Evolutionary conservation across 805 yeast genomes (phyloP), one percentile per base, ranked within the genome.

Genomic region (Hanseniaspora mollemarum): DNA sequence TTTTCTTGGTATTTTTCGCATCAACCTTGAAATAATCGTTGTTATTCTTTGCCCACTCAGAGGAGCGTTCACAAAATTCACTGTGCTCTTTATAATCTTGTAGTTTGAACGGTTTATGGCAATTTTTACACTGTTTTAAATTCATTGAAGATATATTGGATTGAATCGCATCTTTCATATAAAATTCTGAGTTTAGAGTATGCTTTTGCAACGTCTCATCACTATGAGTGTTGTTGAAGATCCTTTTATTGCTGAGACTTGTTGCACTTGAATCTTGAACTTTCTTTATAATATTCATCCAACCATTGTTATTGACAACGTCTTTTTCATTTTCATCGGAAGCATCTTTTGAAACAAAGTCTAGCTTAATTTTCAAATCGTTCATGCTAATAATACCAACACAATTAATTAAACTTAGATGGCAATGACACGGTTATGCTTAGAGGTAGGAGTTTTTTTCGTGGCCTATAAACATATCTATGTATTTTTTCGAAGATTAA

Each of bases 51-150:
- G 40, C 15, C 45, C 44, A 51, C 10, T 36, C 33, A 16, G 32
- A 9, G n/a, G 53, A 26, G 16, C 44, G 32, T 12, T 21, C 33
- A 36, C 53, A 51, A 19, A 51, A 51, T 2, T 63, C 61, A 18
- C 61, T 43, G 55, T 65, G 69, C 18, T 60, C 65, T 26, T 60
- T 53, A 15, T 62, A 53, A 2, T 58, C 57, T 9, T 56, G 54
- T 21, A 59, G 44, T 32, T 58, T 57, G 6, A 65, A 53, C 2
- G 69, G 69, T 45, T 57, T 62, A 5, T 61, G 61, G 52, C 69
- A 65, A 28, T 56, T 49, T 38, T 61, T 61, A 57, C 69, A 65
- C 25, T 63, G 56, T 38, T 67, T 59, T 46, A 60, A 62, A 25
- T 56, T 55, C 21, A 58, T 44, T 2, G 55, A 46, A 3, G 54